Percentiles rank a stretch among this genome's conserved stretches.
These are phyloP conservation scores for Pythium brachiatum DNA, from an alignment of 352 stramenopile genomes.

Conservation along the genomic window DNA sequence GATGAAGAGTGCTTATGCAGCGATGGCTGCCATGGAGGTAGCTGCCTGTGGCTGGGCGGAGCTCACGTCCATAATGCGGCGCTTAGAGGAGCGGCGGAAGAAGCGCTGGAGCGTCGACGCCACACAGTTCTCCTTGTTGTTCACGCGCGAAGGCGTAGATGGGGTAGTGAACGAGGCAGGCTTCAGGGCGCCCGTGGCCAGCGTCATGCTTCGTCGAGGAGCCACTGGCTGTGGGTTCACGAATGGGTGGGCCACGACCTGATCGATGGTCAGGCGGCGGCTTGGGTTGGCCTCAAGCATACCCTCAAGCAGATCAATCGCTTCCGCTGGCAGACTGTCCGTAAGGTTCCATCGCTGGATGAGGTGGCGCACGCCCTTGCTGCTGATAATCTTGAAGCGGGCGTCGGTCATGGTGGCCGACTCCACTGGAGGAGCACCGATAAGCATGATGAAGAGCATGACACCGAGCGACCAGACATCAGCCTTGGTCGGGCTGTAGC, in stretches of 20 bases:
- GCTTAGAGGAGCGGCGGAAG: slow-evolving; percentile 29
- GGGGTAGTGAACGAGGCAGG: background rate
- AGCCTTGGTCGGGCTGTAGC: slow-evolving; percentile 72
- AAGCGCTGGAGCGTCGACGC: slow-evolving; percentile 22
- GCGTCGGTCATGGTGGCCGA: slow-evolving; percentile 50
- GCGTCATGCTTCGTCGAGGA: slow-evolving; percentile 9
- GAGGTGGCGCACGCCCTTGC: slow-evolving; percentile 55
- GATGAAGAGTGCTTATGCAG: slow-evolving; percentile 6
- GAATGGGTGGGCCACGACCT: slow-evolving; percentile 66
- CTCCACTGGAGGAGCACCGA: slow-evolving; percentile 63
- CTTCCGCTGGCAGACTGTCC: slow-evolving; percentile 40
- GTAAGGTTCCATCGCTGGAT: slow-evolving; percentile 71
- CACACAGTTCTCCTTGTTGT: slow-evolving; percentile 19
- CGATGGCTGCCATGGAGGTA: slow-evolving; percentile 13
- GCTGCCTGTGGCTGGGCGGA: slow-evolving; percentile 17
- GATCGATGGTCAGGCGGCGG: slow-evolving; percentile 52
- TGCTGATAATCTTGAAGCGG: slow-evolving; percentile 61
- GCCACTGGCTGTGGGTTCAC: slow-evolving; percentile 27
- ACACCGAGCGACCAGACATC: slow-evolving; percentile 86
- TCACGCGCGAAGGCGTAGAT: slow-evolving; percentile 6
- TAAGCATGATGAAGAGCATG: slow-evolving; percentile 85
- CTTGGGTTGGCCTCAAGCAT: slow-evolving; percentile 66
- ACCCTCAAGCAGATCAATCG: slow-evolving; percentile 57
- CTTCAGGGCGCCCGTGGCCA: slow-evolving; percentile 17
- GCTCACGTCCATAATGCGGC: slow-evolving; percentile 31